A percentile compares a stretch with the other conserved stretches of the same genome.
phyloP scores from a whole-genome alignment of 116 monocot species.

The Papilionanthe hybrid region DNA sequence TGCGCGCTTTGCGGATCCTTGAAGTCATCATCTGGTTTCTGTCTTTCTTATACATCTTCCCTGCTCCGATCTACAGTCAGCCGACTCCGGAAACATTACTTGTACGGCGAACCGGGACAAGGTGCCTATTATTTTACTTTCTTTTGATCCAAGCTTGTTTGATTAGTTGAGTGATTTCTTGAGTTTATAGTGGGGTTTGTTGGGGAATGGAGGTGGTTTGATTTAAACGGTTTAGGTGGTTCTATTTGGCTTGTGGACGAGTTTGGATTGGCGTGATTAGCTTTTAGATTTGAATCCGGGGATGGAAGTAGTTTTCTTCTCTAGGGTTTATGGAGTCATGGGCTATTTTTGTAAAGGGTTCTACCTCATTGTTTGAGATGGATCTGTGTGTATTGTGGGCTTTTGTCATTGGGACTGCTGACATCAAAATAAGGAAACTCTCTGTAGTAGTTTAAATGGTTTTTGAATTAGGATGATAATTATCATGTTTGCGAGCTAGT shows the following conservation, averaged over 20 bases:
- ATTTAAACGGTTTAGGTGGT: background rate
- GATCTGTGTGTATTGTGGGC: background rate
- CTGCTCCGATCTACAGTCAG: no score
- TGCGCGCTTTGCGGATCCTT: background rate
- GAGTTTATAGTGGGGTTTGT: background rate
- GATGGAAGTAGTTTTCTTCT: background rate
- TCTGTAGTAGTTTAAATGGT: background rate
- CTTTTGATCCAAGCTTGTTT: background rate
- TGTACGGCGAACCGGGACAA: background rate
- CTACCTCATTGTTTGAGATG: background rate
- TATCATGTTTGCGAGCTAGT: background rate
- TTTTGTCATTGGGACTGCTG: background rate
- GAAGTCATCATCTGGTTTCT: background rate
- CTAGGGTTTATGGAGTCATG: background rate
- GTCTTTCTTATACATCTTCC: background rate
- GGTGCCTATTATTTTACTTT: background rate
- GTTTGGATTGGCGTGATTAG: no score
- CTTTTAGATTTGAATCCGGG: background rate
- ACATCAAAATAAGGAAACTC: background rate
- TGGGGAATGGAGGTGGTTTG: background rate
- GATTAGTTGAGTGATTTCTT: background rate
- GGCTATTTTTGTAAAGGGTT: background rate
- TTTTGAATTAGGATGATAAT: background rate
- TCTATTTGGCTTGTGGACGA: no score
- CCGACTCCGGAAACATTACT: no score